These are phyloP conservation scores for Corylus heterophylla DNA, from an alignment of 306 rosid genomes.

Conservation along the genomic window DNA sequence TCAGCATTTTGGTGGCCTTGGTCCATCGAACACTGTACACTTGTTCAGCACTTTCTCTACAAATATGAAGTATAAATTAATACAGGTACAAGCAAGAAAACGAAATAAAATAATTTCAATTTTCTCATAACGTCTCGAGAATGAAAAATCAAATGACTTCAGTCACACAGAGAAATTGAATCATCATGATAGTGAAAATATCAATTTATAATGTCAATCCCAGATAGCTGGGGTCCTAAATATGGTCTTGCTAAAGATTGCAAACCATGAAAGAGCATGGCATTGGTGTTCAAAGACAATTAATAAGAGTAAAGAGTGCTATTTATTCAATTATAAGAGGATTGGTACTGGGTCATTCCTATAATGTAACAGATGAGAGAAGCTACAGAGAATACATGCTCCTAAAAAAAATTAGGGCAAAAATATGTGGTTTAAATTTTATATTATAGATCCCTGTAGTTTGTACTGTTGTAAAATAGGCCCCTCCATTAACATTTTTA, in stretches of 20 bases:
- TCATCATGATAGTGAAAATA: not conserved
- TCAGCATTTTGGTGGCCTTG: constrained; percentile 11
- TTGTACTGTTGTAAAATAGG: too few relatives aligned
- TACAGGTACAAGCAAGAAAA: not conserved
- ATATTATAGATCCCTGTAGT: too few relatives aligned
- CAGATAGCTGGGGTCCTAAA: not conserved
- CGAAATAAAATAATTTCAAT: not conserved
- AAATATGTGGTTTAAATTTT: too few relatives aligned
- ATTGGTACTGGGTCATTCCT: not conserved
- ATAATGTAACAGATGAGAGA: not conserved
- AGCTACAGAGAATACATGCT: not conserved
- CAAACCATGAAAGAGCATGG: not conserved
- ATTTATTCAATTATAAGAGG: not conserved
- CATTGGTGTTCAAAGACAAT: not conserved
- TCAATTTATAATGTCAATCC: not conserved
- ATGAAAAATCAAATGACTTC: not conserved
- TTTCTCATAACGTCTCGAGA: not conserved
- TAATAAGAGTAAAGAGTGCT: not conserved
- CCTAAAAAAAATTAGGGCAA: not conserved
- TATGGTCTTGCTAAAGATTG: not conserved
- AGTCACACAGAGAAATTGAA: not conserved
- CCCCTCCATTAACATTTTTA: too few relatives aligned
- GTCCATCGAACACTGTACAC: constrained; percentile 10
- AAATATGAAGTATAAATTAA: not conserved
- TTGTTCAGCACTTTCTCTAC: constrained; percentile 19